Evolutionary conservation across 2,329 filamentous ascomycete genomes (phyloP).

Genomic region (Conoideocrella luteorostrata): DNA sequence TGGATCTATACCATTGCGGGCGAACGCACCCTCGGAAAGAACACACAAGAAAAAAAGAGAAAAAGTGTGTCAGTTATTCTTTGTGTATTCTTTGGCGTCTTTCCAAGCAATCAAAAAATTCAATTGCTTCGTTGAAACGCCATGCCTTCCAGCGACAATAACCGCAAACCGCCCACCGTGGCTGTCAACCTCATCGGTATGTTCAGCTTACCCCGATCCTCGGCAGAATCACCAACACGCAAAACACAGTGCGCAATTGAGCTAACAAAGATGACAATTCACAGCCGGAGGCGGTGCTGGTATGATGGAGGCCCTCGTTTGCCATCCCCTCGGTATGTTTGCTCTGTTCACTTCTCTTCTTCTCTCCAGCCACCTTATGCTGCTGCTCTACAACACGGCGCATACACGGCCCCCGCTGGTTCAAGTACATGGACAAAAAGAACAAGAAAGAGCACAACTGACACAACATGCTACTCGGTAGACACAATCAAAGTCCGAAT

Average conservation of each 20-base stretch:
- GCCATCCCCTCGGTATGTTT: conserved; percentile 78
- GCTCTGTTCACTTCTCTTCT: not conserved
- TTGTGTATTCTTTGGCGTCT: too few species aligned
- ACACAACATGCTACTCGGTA: too few species aligned
- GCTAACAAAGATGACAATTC: not conserved
- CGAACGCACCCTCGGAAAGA: too few species aligned
- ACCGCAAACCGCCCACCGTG: conserved; percentile 74
- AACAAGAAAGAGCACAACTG: not conserved
- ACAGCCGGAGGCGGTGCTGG: conserved; percentile 90
- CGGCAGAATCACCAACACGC: not conserved
- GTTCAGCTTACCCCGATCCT: conserved; percentile 15
- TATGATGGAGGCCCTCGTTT: conserved; percentile 98
- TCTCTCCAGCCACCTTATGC: conserved; percentile 7
- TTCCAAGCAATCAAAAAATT: not conserved
- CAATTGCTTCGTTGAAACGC: too few species aligned
- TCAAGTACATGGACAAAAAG: not conserved
- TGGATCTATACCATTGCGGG: too few species aligned
- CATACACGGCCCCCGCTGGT: too few species aligned
- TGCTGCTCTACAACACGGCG: not conserved
- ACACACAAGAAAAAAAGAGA: too few species aligned
- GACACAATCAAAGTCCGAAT: conserved; percentile 99
- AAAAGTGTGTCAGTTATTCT: too few species aligned
- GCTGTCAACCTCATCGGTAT: conserved; percentile 88
- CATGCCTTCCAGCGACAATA: conserved; percentile 29
- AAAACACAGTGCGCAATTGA: not conserved